phyloP scores from a whole-genome alignment of 2,329 filamentous ascomycete genomes.

The Xylaria sp. region DNA sequence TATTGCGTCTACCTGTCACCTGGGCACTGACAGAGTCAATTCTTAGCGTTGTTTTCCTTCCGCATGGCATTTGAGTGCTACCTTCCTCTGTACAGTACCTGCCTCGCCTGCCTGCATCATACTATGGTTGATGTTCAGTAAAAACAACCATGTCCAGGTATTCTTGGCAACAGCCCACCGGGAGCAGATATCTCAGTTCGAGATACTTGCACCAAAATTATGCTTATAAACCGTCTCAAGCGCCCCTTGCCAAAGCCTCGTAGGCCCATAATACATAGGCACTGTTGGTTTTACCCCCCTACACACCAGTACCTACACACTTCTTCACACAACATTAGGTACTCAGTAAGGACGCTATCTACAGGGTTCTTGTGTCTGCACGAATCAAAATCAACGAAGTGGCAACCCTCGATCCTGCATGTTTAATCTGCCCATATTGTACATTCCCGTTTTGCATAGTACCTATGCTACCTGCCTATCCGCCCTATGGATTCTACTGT shows the following conservation, averaged over 20 bases:
- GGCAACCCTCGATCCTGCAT: conserved; percentile 24
- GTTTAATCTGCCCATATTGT: not conserved
- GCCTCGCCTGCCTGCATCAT: not conserved
- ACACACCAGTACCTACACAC: too few relatives aligned
- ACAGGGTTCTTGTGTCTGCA: conserved; percentile 3
- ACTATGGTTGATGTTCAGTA: too few relatives aligned
- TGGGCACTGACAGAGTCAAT: not conserved
- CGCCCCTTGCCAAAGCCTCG: too few relatives aligned
- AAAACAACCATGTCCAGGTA: too few relatives aligned
- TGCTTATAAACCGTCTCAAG: too few relatives aligned
- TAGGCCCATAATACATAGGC: too few relatives aligned
- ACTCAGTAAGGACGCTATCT: not conserved
- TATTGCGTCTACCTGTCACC: not conserved
- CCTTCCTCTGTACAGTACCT: not conserved
- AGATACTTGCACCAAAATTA: too few relatives aligned
- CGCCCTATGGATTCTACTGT: conserved; percentile 12
- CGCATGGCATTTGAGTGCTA: not conserved
- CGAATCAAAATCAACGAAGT: conserved; percentile 17
- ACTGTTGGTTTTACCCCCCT: too few relatives aligned
- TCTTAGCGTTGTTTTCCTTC: not conserved
- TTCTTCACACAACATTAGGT: not conserved
- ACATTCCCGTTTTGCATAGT: conserved; percentile 16
- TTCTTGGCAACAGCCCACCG: too few relatives aligned
- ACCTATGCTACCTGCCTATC: not conserved
- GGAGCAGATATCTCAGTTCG: too few relatives aligned